These are phyloP conservation scores for Mikania micrantha DNA, from an alignment of 129 eudicot genomes.

Conservation along the genomic window DNA sequence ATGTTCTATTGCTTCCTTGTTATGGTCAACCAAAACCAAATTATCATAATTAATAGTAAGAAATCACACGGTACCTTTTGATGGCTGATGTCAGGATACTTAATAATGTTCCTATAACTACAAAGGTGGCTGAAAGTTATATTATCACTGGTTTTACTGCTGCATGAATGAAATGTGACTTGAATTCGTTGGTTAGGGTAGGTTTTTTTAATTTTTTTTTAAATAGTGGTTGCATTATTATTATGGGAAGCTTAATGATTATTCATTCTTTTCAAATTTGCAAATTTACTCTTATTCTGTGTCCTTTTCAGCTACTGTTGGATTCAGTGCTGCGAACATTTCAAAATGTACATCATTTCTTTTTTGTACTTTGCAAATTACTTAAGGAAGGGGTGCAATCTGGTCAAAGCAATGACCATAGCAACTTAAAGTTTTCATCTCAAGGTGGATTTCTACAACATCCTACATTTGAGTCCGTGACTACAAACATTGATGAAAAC, in stretches of 20 bases:
- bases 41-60: background rate
- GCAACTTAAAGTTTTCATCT: constrained; percentile 35
- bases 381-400: constrained; percentile 69
- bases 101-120: constrained; percentile 7
- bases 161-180: background rate
- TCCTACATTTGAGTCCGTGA: constrained; percentile 39
- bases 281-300: constrained; percentile 2
- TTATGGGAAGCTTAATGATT: constrained; percentile 5
- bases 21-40: background rate
- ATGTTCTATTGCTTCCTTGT: background rate
- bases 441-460: constrained; percentile 91
- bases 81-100: background rate
- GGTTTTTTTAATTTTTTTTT: background rate
- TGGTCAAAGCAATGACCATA: constrained; percentile 22
- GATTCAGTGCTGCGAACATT: constrained; percentile 61
- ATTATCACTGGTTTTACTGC: background rate
- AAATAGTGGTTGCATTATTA: background rate
- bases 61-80: background rate
- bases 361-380: constrained; percentile 80
- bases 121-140: constrained; percentile 6
- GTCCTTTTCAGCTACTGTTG: constrained; percentile 61
- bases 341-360: constrained; percentile 72
- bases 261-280: background rate
- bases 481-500: constrained; percentile 17
- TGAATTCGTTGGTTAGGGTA: constrained; percentile 9